phyloP scores from a whole-genome alignment of 2,329 filamentous ascomycete species.

The Purpureocillium lavendulum region DNA sequence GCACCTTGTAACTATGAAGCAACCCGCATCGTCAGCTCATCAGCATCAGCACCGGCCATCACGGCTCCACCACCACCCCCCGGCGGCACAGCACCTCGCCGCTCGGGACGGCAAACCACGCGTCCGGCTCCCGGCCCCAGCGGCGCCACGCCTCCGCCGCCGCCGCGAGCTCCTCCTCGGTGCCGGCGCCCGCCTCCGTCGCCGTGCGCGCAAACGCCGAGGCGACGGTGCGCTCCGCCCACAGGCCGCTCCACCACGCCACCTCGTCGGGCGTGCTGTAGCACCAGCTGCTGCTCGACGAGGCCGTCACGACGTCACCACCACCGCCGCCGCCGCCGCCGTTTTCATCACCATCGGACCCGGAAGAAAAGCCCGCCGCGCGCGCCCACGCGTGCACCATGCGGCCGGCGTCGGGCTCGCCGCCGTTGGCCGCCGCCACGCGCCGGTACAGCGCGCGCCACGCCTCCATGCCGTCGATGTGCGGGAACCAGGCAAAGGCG shows the following conservation, averaged over 20 bases:
- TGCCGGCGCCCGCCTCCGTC: slow-evolving; percentile 5
- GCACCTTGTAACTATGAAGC: too few relatives aligned
- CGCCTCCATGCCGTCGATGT: slow-evolving; percentile 8
- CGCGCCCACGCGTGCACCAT: slow-evolving; percentile 14
- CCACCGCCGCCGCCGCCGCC: too few relatives aligned
- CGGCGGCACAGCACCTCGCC: slow-evolving; percentile 12
- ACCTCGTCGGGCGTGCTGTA: slow-evolving; percentile 11
- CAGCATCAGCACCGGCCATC: too few relatives aligned
- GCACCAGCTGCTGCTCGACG: slow-evolving; percentile 12
- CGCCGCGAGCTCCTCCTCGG: slow-evolving; percentile 12
- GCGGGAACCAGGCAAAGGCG: slow-evolving; percentile 14
- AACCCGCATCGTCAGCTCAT: too few relatives aligned
- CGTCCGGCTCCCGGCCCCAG: slow-evolving; percentile 7
- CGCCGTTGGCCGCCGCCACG: slow-evolving; percentile 9
- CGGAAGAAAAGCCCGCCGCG: slow-evolving; percentile 13
- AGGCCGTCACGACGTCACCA: too few relatives aligned
- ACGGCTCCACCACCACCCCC: too few relatives aligned
- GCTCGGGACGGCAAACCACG: slow-evolving; percentile 8
- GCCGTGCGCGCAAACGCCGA: slow-evolving; percentile 11
- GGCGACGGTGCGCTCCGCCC: slow-evolving; percentile 11
- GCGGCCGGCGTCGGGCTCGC: slow-evolving; percentile 12
- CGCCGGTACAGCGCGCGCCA: slow-evolving; percentile 11
- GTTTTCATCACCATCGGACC: too few relatives aligned
- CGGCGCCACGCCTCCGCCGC: slow-evolving; percentile 5
- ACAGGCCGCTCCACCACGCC: slow-evolving; percentile 13